Evolutionary conservation across 331 rosid species (phyloP).

Genomic region (Rosa hybrid): DNA sequence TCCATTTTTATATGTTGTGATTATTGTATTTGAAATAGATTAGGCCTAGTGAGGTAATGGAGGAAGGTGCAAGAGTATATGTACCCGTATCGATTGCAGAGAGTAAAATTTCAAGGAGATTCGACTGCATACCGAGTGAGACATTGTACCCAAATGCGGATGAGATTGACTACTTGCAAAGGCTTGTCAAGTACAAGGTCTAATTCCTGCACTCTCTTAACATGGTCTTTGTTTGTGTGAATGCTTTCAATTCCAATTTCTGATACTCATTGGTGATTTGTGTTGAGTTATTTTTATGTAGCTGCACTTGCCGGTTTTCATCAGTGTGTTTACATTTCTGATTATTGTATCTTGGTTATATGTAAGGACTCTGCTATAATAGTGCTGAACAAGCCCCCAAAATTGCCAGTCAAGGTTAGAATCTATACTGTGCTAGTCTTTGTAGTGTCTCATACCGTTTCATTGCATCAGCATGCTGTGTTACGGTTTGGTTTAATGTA

Average conservation of each 20-base stretch:
- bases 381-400: conserved; percentile 89
- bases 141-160: conserved; percentile 91
- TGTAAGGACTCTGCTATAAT: conserved; percentile 80
- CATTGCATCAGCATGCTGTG: conserved; percentile 11
- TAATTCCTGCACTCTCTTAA: conserved; percentile 1
- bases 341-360: neutral
- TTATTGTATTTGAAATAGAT: conserved; percentile 43
- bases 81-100: conserved; percentile 81
- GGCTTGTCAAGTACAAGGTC: conserved; percentile 91
- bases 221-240: neutral
- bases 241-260: neutral
- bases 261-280: neutral
- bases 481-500: conserved; percentile 26
- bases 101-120: conserved; percentile 81
- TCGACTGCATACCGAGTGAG: conserved; percentile 87
- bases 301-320: neutral
- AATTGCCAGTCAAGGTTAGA: conserved; percentile 87
- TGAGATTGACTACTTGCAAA: conserved; percentile 85
- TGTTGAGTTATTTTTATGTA: neutral
- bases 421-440: conserved; percentile 20
- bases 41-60: conserved; percentile 69
- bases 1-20: neutral
- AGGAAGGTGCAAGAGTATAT: conserved; percentile 53
- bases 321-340: neutral
- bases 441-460: neutral